These are phyloP conservation scores for Oryza nivara DNA, from an alignment of 176 grass and related monocot species.

Conservation along the genomic window DNA sequence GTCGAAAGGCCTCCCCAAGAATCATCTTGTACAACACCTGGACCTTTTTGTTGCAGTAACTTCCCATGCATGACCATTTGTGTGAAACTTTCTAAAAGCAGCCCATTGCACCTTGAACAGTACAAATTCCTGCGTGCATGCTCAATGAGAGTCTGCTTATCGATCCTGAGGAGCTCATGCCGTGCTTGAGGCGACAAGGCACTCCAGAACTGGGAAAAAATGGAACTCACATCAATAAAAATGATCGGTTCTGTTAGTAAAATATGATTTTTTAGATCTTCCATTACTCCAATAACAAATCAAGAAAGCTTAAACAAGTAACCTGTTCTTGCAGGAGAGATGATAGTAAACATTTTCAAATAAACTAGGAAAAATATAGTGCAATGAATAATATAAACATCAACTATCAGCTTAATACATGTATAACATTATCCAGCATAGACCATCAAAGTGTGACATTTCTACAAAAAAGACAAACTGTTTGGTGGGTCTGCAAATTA, in stretches of 20 bases:
- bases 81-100: conserved; percentile 83
- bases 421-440: neutral
- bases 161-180: conserved; percentile 64
- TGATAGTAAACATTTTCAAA: conserved; percentile 10
- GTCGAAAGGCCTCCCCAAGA: conserved; percentile 87
- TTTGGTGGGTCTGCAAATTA: neutral
- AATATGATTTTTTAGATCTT: neutral
- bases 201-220: conserved; percentile 74
- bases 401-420: conserved; percentile 2
- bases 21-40: conserved; percentile 34
- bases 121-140: conserved; percentile 85
- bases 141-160: conserved; percentile 82
- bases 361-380: neutral
- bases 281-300: conserved; percentile 26
- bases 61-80: conserved; percentile 82
- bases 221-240: conserved; percentile 17
- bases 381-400: neutral
- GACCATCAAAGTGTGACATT: neutral
- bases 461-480: neutral
- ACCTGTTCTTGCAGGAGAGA: neutral
- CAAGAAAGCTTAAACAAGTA: conserved; percentile 9
- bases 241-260: conserved; percentile 11
- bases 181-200: conserved; percentile 56
- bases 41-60: conserved; percentile 58
- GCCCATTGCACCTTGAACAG: conserved; percentile 88